Percentiles rank a stretch among this genome's conserved stretches.
phyloP scores from a whole-genome alignment of 192 early-diverging fungal genomes.

The Entomortierella chlamydospora region DNA sequence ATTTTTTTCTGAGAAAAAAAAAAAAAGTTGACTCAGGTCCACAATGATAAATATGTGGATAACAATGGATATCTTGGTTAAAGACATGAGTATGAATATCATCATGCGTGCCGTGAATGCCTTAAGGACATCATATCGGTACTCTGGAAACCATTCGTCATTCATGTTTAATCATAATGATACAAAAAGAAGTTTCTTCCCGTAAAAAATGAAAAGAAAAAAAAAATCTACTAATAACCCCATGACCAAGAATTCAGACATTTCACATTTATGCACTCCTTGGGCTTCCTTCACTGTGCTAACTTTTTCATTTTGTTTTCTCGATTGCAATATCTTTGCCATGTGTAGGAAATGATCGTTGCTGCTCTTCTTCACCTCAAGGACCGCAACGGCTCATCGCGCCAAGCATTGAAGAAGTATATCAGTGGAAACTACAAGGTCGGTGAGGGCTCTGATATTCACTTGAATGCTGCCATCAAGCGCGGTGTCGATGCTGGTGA shows the following conservation, averaged over 20 bases:
- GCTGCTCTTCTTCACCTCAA: conserved; percentile 69
- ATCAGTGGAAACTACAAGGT: conserved; percentile 79
- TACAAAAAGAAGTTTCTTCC: background rate
- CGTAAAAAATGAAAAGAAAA: background rate
- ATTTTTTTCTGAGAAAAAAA: background rate
- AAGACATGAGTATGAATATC: background rate
- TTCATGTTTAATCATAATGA: background rate
- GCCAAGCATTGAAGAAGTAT: conserved; percentile 85
- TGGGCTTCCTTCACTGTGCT: background rate
- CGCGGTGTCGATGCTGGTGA: conserved; percentile 70
- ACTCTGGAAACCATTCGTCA: background rate
- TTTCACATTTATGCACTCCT: background rate
- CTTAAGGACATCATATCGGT: background rate
- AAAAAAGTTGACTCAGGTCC: conserved; percentile 43
- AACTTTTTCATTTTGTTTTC: background rate
- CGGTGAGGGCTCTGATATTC: conserved; percentile 63
- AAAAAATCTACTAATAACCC: background rate
- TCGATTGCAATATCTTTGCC: background rate
- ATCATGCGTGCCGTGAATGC: background rate
- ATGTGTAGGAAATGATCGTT: conserved; percentile 52
- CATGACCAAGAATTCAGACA: background rate
- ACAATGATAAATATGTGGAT: conserved; percentile 1
- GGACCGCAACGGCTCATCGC: conserved; percentile 78
- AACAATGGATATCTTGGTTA: background rate
- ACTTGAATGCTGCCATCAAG: conserved; percentile 74